phyloP scores from a whole-genome alignment of 2,329 filamentous ascomycete species.

The Onygena corvina region DNA sequence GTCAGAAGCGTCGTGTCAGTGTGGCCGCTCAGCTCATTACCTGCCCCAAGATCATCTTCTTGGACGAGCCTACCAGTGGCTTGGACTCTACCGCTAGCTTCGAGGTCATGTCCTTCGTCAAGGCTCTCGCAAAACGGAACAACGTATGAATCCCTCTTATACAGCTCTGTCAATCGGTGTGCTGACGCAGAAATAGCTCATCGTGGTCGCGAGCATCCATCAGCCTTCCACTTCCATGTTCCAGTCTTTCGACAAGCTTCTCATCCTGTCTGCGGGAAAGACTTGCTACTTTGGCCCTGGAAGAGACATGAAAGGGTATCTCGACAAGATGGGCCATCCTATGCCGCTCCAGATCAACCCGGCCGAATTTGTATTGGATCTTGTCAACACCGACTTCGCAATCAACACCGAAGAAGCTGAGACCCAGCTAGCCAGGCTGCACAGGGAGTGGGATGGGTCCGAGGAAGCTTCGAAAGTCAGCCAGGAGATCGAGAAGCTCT shows the following conservation, averaged over 20 bases:
- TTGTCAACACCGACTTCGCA: constrained; percentile 66
- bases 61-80: constrained; percentile 76
- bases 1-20: constrained; percentile 69
- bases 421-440: constrained; percentile 43
- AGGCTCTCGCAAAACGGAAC: constrained; percentile 51
- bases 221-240: constrained; percentile 73
- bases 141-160: constrained; percentile 38
- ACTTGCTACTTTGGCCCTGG: constrained; percentile 63
- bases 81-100: constrained; percentile 65
- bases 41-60: constrained; percentile 64
- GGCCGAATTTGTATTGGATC: constrained; percentile 66
- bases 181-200: constrained; percentile 41
- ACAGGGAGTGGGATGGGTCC: constrained; percentile 46
- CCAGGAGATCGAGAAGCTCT: constrained; percentile 20
- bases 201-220: constrained; percentile 73
- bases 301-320: constrained; percentile 48
- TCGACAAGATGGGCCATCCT: constrained; percentile 46
- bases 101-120: constrained; percentile 65
- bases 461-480: constrained; percentile 25
- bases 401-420: constrained; percentile 35
- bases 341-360: constrained; percentile 64
- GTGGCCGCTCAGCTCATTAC: constrained; percentile 74
- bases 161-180: background rate
- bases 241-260: constrained; percentile 65
- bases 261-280: constrained; percentile 58